A percentile compares a stretch with the other conserved stretches of the same genome.
Conservation (phyloP, 2,329 filamentous ascomycete species). For the Aureobasidium pullulans region DNA sequence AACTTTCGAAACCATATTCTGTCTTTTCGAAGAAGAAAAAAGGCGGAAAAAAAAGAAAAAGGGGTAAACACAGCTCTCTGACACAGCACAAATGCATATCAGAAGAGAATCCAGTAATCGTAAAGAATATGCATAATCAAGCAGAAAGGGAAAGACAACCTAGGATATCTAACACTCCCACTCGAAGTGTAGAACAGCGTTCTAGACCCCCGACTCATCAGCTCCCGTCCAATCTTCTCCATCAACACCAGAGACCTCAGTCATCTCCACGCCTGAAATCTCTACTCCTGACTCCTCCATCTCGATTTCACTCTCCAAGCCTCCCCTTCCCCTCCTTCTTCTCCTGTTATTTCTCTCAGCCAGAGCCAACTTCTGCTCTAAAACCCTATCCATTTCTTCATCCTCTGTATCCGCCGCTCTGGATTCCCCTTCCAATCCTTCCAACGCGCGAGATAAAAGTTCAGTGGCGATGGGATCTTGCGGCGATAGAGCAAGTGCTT, state of each 20-base stretch:
- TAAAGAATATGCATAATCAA: too few relatives aligned
- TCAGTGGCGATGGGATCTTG: constrained; percentile 79
- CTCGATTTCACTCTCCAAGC: background rate
- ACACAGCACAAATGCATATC: too few relatives aligned
- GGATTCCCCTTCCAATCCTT: constrained; percentile 47
- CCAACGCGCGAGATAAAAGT: constrained; percentile 63
- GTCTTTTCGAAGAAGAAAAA: too few relatives aligned
- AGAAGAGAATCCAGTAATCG: too few relatives aligned
- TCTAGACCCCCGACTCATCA: background rate
- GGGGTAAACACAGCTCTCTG: too few relatives aligned
- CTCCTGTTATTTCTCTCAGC: background rate
- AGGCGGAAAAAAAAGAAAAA: too few relatives aligned
- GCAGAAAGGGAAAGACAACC: background rate
- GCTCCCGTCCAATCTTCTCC: background rate
- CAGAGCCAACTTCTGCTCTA: background rate
- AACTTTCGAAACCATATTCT: too few relatives aligned
- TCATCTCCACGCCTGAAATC: background rate
- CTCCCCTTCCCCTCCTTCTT: background rate
- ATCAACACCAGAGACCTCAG: background rate
- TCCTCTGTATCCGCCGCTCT: constrained; percentile 40
- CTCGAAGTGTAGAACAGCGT: background rate
- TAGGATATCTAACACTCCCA: background rate
- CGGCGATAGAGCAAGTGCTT: constrained; percentile 69
- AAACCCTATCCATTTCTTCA: constrained; percentile 17
- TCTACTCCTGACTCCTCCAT: background rate